Evolutionary conservation across 257 asterid species (phyloP), one percentile per base, ranked within the genome.

Genomic region (Nicotiana knightiana): DNA sequence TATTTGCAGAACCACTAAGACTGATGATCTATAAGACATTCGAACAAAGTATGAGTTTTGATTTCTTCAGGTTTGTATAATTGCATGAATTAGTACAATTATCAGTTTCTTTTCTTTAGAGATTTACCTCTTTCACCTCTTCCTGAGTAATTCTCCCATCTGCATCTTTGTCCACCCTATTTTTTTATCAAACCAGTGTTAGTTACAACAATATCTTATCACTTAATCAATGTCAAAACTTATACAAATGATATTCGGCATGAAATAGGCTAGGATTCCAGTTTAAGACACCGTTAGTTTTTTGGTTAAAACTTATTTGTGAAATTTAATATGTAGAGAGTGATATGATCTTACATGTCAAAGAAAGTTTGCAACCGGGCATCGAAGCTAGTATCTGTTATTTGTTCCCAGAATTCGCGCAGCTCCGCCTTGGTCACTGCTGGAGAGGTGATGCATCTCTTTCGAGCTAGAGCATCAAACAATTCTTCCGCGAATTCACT

Each of bases 121-220:
- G 0, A 16, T 64, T 80, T 17, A 65, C 83, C 65, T 65, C 83
- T 79, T 61, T 79, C 43, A 79, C 88, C 73, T 85, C 88, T 73
- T 75, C 88, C 66, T 83, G 70, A 6, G 86, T 80, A 37, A 85
- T 85, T 65, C 86, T 68, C 24, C 88, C 88, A 80, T 85, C 88
- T 54, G 88, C 84, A 80, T 85, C 77, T 82, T 83, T 85, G 73
- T 85, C 82, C 75, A 79, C 75, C 82, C 82, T 79, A 24, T 63
- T 18, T 35, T 51, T 57, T 51, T 57, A 51, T 24, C 39, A 73
- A 13, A 1, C 13, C 78, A 46, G 10, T 6, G 10, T 71, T 24
- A 43, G 58, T 13, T 21, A 43, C 58, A 70, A 70, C 11, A 70
- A 2, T 11, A 70, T 68, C 33, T 39, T 68, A 3, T 68, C 32